Percentiles rank a stretch among this genome's conserved stretches.
phyloP scores from a whole-genome alignment of 306 rosid genomes.

The Vicia faba region DNA sequence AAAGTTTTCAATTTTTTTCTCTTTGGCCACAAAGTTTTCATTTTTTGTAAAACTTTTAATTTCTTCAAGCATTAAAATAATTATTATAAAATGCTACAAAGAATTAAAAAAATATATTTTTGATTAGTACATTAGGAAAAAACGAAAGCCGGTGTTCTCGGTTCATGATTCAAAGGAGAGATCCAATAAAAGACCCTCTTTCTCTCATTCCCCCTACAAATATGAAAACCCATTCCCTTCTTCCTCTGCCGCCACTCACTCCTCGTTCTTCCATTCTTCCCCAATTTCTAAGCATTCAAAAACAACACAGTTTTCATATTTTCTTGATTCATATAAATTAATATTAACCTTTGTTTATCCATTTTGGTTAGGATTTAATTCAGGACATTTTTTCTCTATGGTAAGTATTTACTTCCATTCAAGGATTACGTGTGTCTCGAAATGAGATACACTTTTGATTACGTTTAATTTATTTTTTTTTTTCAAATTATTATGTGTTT shows the following conservation, averaged over 20 bases:
- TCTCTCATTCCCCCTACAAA: slow-evolving; percentile 50
- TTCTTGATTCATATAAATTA: slow-evolving; percentile 43
- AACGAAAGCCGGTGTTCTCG: slow-evolving; percentile 57
- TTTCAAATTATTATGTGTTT: no score
- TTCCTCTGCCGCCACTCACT: slow-evolving; percentile 43
- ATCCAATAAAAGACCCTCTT: slow-evolving; percentile 36
- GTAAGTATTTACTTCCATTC: slow-evolving; percentile 49
- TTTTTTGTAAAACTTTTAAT: no score
- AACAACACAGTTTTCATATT: background rate
- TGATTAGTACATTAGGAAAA: slow-evolving; percentile 18
- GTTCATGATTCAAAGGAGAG: slow-evolving; percentile 61
- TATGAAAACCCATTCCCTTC: slow-evolving; percentile 54
- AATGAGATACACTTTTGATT: no score
- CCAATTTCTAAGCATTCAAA: slow-evolving; percentile 12
- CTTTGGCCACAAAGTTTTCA: no score
- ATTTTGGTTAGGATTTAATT: slow-evolving; percentile 60
- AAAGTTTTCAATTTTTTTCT: no score
- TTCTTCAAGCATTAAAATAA: no score
- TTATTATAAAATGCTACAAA: no score
- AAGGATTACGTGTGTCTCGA: no score
- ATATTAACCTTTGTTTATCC: slow-evolving; percentile 43
- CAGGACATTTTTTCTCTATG: slow-evolving; percentile 55
- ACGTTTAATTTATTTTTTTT: no score
- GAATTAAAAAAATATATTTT: no score
- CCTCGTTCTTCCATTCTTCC: slow-evolving; percentile 46